These are phyloP conservation scores for Lenzites betulinus DNA, from an alignment of 768 basidiomycete species.

Conservation along the genomic window DNA sequence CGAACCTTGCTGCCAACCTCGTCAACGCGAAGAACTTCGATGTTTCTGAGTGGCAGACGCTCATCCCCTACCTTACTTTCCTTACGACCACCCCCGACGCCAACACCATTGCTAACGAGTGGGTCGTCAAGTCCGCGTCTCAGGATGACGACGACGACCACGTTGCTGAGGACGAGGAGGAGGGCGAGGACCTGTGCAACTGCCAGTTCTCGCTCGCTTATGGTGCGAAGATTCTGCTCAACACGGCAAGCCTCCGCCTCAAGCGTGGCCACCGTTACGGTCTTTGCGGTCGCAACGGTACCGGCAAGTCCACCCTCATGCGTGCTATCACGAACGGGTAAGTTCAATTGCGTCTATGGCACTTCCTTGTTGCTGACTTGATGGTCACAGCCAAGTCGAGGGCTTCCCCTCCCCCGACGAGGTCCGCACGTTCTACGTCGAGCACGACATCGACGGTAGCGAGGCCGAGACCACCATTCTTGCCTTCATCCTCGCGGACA, in stretches of 20 bases:
- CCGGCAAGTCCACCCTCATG: slow-evolving; percentile 95
- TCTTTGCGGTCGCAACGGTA: slow-evolving; percentile 98
- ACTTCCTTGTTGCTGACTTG: slow-evolving; percentile 31
- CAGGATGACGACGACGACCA: slow-evolving; percentile 70
- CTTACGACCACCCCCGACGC: slow-evolving; percentile 66
- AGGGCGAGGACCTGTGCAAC: slow-evolving; percentile 98
- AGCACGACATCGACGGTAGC: slow-evolving; percentile 97
- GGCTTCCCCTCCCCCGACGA: slow-evolving; percentile 97
- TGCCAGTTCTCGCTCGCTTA: slow-evolving; percentile 99
- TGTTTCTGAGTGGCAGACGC: slow-evolving; percentile 79
- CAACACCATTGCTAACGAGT: slow-evolving; percentile 69
- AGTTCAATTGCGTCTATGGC: too few species aligned
- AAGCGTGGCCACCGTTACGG: slow-evolving; percentile 99
- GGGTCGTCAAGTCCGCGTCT: slow-evolving; percentile 88
- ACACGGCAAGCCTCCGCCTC: slow-evolving; percentile 94
- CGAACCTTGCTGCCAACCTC: slow-evolving; percentile 81
- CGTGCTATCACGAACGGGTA: slow-evolving; percentile 87
- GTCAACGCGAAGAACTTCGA: slow-evolving; percentile 93
- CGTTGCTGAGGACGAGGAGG: slow-evolving; percentile 87
- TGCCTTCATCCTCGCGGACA: slow-evolving; percentile 84
- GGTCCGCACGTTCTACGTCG: slow-evolving; percentile 99
- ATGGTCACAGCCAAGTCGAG: slow-evolving; percentile 73
- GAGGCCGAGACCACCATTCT: slow-evolving; percentile 91
- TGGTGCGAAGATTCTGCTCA: slow-evolving; percentile 97
- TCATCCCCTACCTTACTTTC: slow-evolving; percentile 76